phyloP scores from a whole-genome alignment of 2,329 filamentous ascomycete species.

The Curvularia lunata region DNA sequence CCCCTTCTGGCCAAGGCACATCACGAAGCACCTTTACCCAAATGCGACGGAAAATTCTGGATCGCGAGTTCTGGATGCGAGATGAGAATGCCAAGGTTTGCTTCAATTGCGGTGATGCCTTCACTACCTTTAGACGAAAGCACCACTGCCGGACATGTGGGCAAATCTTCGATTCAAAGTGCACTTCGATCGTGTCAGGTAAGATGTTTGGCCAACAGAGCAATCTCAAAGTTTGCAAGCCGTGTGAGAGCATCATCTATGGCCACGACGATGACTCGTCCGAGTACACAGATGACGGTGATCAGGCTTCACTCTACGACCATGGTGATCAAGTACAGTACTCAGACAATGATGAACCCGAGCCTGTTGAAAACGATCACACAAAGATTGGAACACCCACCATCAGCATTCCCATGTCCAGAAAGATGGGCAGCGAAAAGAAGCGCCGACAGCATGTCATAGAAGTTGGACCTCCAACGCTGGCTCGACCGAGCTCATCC shows the following conservation, averaged over 20 bases:
- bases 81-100: conserved; percentile 98
- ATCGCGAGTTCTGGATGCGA: conserved; percentile 98
- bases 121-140: conserved; percentile 92
- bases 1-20: conserved; percentile 46
- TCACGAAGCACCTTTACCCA: conserved; percentile 55
- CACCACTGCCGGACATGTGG: conserved; percentile 95
- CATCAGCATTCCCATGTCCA: conserved; percentile 69
- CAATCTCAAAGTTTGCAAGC: conserved; percentile 87
- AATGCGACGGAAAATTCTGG: conserved; percentile 85
- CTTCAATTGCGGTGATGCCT: conserved; percentile 87
- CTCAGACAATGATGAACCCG: conserved; percentile 32
- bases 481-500: conserved; percentile 91
- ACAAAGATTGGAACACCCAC: conserved; percentile 61
- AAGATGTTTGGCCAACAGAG: conserved; percentile 85
- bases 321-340: conserved; percentile 33
- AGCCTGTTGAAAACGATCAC: conserved; percentile 46
- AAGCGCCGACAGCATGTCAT: conserved; percentile 87
- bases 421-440: conserved; percentile 72
- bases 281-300: conserved; percentile 84
- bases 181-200: conserved; percentile 88
- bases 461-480: conserved; percentile 77
- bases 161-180: conserved; percentile 98
- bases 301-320: conserved; percentile 63
- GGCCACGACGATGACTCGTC: conserved; percentile 90
- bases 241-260: conserved; percentile 89